Evolutionary conservation across 306 rosid species (phyloP).

Genomic region (Sechiopsis laciniata): DNA sequence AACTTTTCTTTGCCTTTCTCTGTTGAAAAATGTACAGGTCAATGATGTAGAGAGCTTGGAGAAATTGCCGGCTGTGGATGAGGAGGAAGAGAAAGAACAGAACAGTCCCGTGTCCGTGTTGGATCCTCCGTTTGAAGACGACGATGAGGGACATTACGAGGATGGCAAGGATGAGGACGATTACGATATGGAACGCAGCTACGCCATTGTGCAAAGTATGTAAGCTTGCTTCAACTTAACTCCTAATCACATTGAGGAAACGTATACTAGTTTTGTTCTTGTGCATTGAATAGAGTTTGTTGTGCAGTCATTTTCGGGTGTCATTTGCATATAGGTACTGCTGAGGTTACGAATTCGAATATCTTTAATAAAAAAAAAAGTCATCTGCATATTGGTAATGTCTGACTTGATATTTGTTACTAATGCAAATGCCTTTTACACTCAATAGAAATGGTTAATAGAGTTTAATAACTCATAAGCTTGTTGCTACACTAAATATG

Average conservation of each 20-base stretch:
- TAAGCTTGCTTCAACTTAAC: conserved; percentile 18
- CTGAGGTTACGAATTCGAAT: too few species aligned
- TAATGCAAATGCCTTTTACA: conserved; percentile 3
- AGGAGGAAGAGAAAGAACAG: conserved; percentile 85
- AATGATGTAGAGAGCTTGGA: conserved; percentile 32
- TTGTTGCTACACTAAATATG: conserved; percentile 11
- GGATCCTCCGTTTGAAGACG: conserved; percentile 85
- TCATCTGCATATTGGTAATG: conserved; percentile 14
- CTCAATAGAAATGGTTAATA: conserved; percentile 2
- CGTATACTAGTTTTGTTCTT: background rate
- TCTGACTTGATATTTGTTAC: background rate
- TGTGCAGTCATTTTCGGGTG: background rate
- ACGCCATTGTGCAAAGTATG: conserved; percentile 79
- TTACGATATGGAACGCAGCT: conserved; percentile 72
- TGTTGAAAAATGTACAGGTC: conserved; percentile 33
- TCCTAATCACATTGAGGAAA: background rate
- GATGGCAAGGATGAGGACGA: conserved; percentile 38
- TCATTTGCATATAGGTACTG: too few species aligned
- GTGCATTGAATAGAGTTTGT: conserved; percentile 33
- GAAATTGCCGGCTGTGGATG: conserved; percentile 39
- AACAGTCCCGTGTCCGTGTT: conserved; percentile 87
- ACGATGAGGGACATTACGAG: conserved; percentile 41
- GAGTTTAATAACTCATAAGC: conserved; percentile 17
- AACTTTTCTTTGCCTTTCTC: background rate
- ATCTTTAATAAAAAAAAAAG: too few species aligned